Base-by-base conservation (phyloP, 2,329 filamentous ascomycete species). In the Colletotrichum falcatum region DNA sequence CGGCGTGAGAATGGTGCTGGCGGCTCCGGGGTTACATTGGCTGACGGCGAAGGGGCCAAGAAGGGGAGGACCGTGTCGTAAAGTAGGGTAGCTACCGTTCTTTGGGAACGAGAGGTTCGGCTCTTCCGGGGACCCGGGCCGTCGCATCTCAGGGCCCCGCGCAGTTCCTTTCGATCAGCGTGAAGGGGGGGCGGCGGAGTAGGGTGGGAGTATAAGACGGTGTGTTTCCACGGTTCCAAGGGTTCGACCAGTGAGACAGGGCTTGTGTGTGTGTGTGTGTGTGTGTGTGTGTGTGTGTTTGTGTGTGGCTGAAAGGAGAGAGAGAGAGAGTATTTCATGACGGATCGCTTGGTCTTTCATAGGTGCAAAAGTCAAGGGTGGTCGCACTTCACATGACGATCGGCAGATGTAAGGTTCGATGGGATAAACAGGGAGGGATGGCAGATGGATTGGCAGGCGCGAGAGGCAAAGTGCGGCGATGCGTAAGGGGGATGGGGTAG, bases 101-200 rank as follows among this genome's bases (percentile, higher is more conserved):
- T 44, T n/a, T 18, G 44, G n/a, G 44, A 46, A 23, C 20, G 9
- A 23, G 20, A 53, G 11, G 26, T 53, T 14, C 30, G 23, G 3
- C 28, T 44, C 53, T 28, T 12, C 18, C 56, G 67, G 67, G 11
- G n/a, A 16, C 6, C n/a, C 67, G 67, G 67, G 67, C 67, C 67
- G 67, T 70, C 67, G 67, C 67, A 70, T 66, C 63, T 67, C 39
- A 61, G 56, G 51, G 44, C 63, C 18, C 30, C 20, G 11, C 20
- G 30, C 14, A 9, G 16, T 14, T 8, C 3, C 14, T 28, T 26
- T 49, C 5, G 23, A 28, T 23, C 26, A 44, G 23, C 11, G 23
- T 23, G n/a, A 14, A 46, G 37, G 39, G 20, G 12, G 28, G 28
- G 18, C 6, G 42, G n/a, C 1, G 14, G 14, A 26, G 20, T 18